Evolutionary conservation across 768 basidiomycete genomes (phyloP), one percentile per base, ranked within the genome.

Genomic region (Paxillus ammoniavirescens): DNA sequence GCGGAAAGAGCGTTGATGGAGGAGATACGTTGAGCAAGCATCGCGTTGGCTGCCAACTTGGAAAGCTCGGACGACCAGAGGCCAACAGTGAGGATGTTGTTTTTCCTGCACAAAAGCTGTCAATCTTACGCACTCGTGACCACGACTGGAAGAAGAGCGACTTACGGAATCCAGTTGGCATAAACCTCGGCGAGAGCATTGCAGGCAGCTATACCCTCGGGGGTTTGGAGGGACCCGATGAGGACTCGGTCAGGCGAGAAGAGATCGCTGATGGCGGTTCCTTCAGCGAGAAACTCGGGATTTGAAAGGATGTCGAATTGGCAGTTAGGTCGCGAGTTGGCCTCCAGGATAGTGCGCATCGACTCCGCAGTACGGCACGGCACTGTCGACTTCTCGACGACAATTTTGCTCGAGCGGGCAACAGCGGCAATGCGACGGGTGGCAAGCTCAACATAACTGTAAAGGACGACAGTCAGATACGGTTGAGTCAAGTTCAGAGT

Each of bases 1-100:
- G 97, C 97, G 38, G 94, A 97, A 28, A 99, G 87, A 13, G 97
- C 93, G 69, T 98, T 99, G 78, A 98, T 80, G 52, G 94, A 97
- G 8, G 96, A 98, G 71, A 99, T 99, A 57, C 97, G 91, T 72
- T 99, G 97, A 8, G 97, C 97, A 55, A 99, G 87, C 93, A 99
- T 95, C 54, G 97, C 97, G 70, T 99, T 99, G 50, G 97, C 97
- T 9, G 97, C 97, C 57, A 99, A 85, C 79, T 99, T 99, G 59
- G 95, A 91, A 26, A 99, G 84, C 73, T 99, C 97, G 2, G 96
- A 98, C 2, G 93, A 95, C 97, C 97, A 99, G 28, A 99, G 81
- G 59, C 97, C 96, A 61, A 98, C 97, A 17, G 90, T 92, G 47
- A 99, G 79, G 69, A 98, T 91, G 44, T 82, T 81, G 4, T 93